Conservation (phyloP, 192 early-diverging fungal species). For the Umbelopsis sp. region DNA sequence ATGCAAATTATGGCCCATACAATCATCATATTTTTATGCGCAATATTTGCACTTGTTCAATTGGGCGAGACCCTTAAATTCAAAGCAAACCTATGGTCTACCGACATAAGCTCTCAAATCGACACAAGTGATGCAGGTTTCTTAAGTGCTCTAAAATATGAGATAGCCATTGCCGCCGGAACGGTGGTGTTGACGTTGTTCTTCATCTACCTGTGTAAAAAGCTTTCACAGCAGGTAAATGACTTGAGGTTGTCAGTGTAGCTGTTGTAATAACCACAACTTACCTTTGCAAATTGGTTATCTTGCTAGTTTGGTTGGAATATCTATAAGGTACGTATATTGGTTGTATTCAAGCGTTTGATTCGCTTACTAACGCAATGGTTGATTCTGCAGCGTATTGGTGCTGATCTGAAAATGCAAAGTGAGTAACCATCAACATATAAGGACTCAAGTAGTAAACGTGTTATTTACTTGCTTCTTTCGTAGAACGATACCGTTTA, state of each 20-base stretch:
- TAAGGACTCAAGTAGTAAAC: background rate
- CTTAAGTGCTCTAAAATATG: background rate
- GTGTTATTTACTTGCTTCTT: background rate
- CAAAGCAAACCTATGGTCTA: background rate
- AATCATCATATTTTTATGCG: slow-evolving; percentile 4
- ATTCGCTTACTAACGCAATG: no score
- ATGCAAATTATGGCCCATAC: slow-evolving; percentile 27
- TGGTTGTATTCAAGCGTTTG: background rate
- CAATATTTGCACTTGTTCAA: slow-evolving; percentile 26
- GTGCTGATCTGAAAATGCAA: slow-evolving; percentile 26
- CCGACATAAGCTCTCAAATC: background rate
- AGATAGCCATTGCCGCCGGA: slow-evolving; percentile 12
- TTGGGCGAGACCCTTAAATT: slow-evolving; percentile 28
- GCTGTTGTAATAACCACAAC: background rate
- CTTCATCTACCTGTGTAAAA: slow-evolving; percentile 16
- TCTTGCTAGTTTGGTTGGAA: slow-evolving; percentile 26
- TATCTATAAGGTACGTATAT: slow-evolving; percentile 12
- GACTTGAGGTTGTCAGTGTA: background rate
- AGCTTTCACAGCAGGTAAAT: slow-evolving; percentile 17
- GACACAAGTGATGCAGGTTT: background rate
- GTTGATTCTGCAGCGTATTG: background rate
- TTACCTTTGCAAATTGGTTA: background rate
- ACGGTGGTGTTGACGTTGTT: background rate
- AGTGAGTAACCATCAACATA: slow-evolving; percentile 5
- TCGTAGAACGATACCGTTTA: slow-evolving; percentile 20